phyloP scores from a whole-genome alignment of 495 filamentous ascomycete genomes.

The Cenococcum geophilum region DNA sequence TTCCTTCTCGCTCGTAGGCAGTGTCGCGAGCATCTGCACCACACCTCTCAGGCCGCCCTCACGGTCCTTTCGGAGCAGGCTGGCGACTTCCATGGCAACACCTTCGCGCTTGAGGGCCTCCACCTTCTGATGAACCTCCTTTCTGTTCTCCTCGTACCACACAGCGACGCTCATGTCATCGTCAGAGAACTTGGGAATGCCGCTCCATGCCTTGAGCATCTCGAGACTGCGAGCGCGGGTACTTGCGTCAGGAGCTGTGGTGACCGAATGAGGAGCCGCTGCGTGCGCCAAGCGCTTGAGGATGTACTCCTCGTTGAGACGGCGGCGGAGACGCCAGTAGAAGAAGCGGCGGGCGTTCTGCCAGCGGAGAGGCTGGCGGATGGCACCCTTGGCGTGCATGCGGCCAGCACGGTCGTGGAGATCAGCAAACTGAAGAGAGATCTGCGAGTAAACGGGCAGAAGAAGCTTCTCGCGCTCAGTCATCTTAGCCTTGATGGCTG shows the following conservation, averaged over 20 bases:
- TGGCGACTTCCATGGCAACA: slow-evolving; percentile 70
- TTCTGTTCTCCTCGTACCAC: slow-evolving; percentile 97
- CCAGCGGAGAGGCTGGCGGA: slow-evolving; percentile 79
- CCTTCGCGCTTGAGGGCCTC: slow-evolving; percentile 71
- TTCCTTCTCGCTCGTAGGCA: slow-evolving; percentile 84
- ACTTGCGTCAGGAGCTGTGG: slow-evolving; percentile 39
- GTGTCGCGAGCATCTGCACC: slow-evolving; percentile 72
- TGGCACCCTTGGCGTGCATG: slow-evolving; percentile 95
- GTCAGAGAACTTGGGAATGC: slow-evolving; percentile 61
- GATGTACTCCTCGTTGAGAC: slow-evolving; percentile 93
- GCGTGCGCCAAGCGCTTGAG: slow-evolving; percentile 75
- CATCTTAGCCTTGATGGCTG: slow-evolving; percentile 79
- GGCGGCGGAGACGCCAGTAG: slow-evolving; percentile 97
- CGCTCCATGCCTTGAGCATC: slow-evolving; percentile 71
- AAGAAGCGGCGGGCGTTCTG: slow-evolving; percentile 92
- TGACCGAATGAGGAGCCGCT: slow-evolving; percentile 30
- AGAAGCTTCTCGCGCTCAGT: slow-evolving; percentile 79
- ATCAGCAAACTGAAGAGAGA: slow-evolving; percentile 91
- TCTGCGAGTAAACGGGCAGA: slow-evolving; percentile 86
- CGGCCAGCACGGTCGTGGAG: slow-evolving; percentile 94
- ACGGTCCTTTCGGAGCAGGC: slow-evolving; percentile 65
- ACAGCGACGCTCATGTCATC: slow-evolving; percentile 78
- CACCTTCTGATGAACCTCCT: slow-evolving; percentile 68
- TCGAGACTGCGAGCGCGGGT: slow-evolving; percentile 57
- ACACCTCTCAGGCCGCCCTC: slow-evolving; percentile 82